phyloP scores from a whole-genome alignment of 208 protist genomes.

The Leishmania amazonensis region DNA sequence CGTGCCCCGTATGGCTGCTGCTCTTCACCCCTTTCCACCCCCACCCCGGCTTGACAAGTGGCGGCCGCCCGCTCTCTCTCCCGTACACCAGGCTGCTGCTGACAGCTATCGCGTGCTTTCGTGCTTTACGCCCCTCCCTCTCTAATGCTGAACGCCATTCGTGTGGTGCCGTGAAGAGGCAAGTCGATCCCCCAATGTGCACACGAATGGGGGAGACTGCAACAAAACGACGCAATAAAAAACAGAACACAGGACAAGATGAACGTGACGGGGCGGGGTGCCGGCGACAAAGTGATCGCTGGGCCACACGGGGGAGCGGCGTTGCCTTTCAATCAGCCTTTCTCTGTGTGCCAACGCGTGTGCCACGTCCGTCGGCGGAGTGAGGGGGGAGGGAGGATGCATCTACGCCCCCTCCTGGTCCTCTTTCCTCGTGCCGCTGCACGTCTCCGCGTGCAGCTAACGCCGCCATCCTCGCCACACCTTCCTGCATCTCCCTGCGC shows the following conservation, averaged over 20 bases:
- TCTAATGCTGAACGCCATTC: not conserved
- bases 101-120: not conserved
- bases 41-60: not conserved
- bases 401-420: not conserved
- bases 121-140: not conserved
- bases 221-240: not conserved
- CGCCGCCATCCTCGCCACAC: not conserved
- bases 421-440: not conserved
- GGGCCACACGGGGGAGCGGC: not conserved
- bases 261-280: not conserved
- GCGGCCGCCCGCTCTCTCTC: not conserved
- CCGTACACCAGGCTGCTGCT: not conserved
- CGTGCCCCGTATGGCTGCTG: not conserved
- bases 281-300: not conserved
- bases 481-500: not conserved
- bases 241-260: not conserved
- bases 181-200: not conserved
- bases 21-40: not conserved
- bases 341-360: slow-evolving; percentile 9
- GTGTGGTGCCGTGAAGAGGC: not conserved
- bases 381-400: not conserved
- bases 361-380: not conserved
- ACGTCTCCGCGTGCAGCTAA: not conserved
- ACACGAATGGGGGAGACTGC: not conserved
- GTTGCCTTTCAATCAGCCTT: slow-evolving; percentile 2